These are phyloP conservation scores for Myriangium duriaei DNA, from an alignment of 2,329 filamentous ascomycete species.

Conservation along the genomic window DNA sequence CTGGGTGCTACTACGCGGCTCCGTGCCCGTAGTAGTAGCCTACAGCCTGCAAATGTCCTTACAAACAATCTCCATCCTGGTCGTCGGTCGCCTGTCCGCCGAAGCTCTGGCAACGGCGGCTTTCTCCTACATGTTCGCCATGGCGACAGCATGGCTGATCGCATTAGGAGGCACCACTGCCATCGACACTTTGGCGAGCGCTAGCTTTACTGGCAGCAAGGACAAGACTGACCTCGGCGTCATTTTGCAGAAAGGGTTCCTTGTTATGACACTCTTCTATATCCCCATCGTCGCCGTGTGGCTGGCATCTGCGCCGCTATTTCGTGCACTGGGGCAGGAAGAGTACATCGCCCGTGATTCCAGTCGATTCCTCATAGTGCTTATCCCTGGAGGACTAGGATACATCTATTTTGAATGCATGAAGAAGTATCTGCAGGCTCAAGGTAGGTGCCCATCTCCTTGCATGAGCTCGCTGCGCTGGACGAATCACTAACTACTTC, in stretches of 20 bases:
- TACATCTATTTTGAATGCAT: slow-evolving; percentile 80
- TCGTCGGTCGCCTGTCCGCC: slow-evolving; percentile 67
- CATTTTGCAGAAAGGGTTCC: slow-evolving; percentile 61
- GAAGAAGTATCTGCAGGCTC: slow-evolving; percentile 48
- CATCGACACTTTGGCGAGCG: slow-evolving; percentile 72
- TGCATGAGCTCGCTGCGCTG: neutral
- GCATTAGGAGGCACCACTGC: slow-evolving; percentile 76
- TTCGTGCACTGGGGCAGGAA: slow-evolving; percentile 63
- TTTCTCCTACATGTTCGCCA: slow-evolving; percentile 89
- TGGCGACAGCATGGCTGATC: slow-evolving; percentile 79
- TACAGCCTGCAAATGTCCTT: slow-evolving; percentile 79
- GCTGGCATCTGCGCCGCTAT: slow-evolving; percentile 62
- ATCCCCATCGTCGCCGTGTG: slow-evolving; percentile 60
- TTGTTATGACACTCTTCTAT: slow-evolving; percentile 63
- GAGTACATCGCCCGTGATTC: slow-evolving; percentile 63
- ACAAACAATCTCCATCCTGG: slow-evolving; percentile 69
- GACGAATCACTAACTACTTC: slow-evolving; percentile 3
- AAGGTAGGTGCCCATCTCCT: slow-evolving; percentile 29
- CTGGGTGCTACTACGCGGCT: slow-evolving; percentile 53
- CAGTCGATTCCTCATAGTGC: slow-evolving; percentile 55
- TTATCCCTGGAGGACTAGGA: slow-evolving; percentile 71
- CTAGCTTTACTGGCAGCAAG: slow-evolving; percentile 67
- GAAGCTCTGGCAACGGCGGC: slow-evolving; percentile 71
- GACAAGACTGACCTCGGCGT: slow-evolving; percentile 69
- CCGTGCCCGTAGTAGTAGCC: slow-evolving; percentile 67